Evolutionary conservation across 176 grass and related monocot species (phyloP).

Genomic region (Phoenix roebelenii): DNA sequence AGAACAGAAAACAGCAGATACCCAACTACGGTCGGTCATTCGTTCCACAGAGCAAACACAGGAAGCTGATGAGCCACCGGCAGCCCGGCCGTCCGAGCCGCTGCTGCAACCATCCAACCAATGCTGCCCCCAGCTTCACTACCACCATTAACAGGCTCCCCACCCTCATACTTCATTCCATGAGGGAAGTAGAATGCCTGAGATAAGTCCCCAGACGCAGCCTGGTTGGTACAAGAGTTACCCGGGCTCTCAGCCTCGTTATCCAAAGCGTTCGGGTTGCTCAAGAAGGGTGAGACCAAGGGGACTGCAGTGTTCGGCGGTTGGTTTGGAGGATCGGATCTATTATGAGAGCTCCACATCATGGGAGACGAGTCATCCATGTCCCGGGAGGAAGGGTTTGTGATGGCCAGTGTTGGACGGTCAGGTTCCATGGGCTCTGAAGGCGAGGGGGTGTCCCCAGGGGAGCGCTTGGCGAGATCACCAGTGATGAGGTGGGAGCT

Average conservation of each 20-base stretch:
- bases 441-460: conserved; percentile 8
- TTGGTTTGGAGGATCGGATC: background rate
- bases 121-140: background rate
- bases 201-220: conserved; percentile 36
- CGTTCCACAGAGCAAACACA: conserved; percentile 53
- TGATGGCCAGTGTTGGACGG: background rate
- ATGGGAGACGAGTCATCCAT: background rate
- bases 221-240: conserved; percentile 1
- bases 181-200: conserved; percentile 36
- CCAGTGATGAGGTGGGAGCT: conserved; percentile 68
- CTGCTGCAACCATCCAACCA: conserved; percentile 28
- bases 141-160: conserved; percentile 25
- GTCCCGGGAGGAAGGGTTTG: background rate
- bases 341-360: background rate
- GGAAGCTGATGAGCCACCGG: conserved; percentile 27
- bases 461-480: conserved; percentile 49
- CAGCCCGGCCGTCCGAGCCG: conserved; percentile 1
- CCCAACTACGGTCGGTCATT: conserved; percentile 2
- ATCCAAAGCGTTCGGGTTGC: conserved; percentile 7
- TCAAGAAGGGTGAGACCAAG: background rate
- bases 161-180: conserved; percentile 45
- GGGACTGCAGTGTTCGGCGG: background rate
- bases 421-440: background rate
- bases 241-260: background rate
- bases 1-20: background rate